Evolutionary conservation across 257 asterid genomes (phyloP).

Genomic region (Lantana camara): DNA sequence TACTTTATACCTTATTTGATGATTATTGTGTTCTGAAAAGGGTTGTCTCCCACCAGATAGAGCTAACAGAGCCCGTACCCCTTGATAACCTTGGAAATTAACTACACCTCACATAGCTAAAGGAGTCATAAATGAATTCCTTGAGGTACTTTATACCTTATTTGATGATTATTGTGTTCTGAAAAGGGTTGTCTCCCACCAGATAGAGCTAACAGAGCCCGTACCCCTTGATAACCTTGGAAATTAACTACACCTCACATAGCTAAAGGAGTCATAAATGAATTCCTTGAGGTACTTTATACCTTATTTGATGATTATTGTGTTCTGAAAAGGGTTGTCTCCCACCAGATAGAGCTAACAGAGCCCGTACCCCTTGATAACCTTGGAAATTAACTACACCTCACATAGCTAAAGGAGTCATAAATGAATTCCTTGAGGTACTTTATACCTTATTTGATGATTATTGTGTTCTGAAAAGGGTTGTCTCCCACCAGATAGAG

Average conservation of each 20-base stretch:
- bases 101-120: conserved; percentile 84
- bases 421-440: conserved; percentile 93
- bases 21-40: background rate
- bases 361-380: background rate
- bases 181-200: background rate
- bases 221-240: no score
- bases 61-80: background rate
- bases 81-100: no score
- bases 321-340: background rate
- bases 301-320: conserved; percentile 8
- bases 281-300: conserved; percentile 77
- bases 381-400: no score
- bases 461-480: background rate
- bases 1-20: conserved; percentile 30
- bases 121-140: conserved; percentile 90
- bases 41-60: background rate
- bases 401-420: conserved; percentile 90
- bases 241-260: no score
- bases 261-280: conserved; percentile 95
- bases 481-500: conserved; percentile 1
- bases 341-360: background rate
- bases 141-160: conserved; percentile 61
- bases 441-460: conserved; percentile 17
- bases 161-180: conserved; percentile 8
- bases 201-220: conserved; percentile 2